Base-by-base conservation (phyloP, 106 monocot species). In the Dendrobium nobile region DNA sequence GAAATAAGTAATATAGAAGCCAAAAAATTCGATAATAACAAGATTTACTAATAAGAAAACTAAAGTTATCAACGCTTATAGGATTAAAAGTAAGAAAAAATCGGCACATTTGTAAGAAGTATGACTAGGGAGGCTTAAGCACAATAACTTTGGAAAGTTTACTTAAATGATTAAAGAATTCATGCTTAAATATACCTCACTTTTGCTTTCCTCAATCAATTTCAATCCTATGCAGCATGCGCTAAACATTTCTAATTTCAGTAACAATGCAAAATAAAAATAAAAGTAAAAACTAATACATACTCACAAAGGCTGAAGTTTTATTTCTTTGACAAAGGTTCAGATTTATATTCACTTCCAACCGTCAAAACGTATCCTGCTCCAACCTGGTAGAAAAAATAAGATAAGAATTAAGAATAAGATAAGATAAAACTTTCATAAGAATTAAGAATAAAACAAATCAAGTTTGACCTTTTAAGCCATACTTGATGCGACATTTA, bases 271-370 rank as follows among this genome's bases (percentile, higher is more conserved):
- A 22, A 70, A 67, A 13, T 37, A 2, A 33, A 2, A 70, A 31
- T 15, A 70, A 70, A 33, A 27, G 40, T 8, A 1, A 65, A 8
- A 24, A 65, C 24, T 1, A 24, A 65, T n/a, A 7, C 64, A 65
- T 65, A 65, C 51, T 51, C n/a, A 61, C 33, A 70, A 15, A 16
- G 28, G 70, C 10, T 70, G 70, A 37, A 37, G 20, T 70, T 70
- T 51, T 87, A 91, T 31, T 83, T 90, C 72, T 73, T 91, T 26
- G 89, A 84, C 47, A 93, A 77, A 20, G 89, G 82, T 75, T 93
- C 93, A 0, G 83, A 84, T 79, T 89, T 93, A 87, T 88, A 83
- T 41, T 93, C 93, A 61, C 89, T 89, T 55, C 91, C 93, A 67
- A 91, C 33, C 72, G 87, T 89, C 31, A 93, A 84, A 79, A 91